phyloP scores from a whole-genome alignment of 345 rosid species.

The Linum usitatissimum region DNA sequence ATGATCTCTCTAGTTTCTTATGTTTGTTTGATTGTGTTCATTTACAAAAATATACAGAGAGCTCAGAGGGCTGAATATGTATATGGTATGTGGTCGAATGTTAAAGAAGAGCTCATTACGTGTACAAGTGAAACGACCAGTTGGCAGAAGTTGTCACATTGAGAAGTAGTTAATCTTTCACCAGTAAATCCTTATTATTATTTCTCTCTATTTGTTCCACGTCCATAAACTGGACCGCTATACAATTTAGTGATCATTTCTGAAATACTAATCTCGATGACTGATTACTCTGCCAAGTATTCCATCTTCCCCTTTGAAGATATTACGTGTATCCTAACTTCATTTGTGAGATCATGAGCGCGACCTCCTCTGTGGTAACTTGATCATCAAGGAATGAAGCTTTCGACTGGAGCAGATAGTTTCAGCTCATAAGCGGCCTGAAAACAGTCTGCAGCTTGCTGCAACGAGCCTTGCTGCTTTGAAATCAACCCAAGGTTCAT shows the following conservation, averaged over 20 bases:
- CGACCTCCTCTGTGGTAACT: neutral
- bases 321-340: neutral
- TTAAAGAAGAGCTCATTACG: too few relatives aligned
- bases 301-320: too few relatives aligned
- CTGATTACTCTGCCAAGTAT: neutral
- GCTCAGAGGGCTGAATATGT: neutral
- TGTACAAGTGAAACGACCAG: neutral
- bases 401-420: conserved; percentile 63
- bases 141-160: too few relatives aligned
- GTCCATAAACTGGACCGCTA: neutral
- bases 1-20: neutral
- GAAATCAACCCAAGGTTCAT: conserved; percentile 68
- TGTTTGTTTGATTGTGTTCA: too few relatives aligned
- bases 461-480: conserved; percentile 64
- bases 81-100: too few relatives aligned
- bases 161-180: neutral
- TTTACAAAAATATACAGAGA: neutral
- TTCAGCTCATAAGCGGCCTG: conserved; percentile 87
- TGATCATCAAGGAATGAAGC: conserved; percentile 24
- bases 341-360: neutral
- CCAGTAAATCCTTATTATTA: neutral
- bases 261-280: neutral
- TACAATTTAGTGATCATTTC: neutral
- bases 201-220: neutral
- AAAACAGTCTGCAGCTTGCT: conserved; percentile 78